Base-by-base conservation (phyloP, 2,329 filamentous ascomycete genomes). In the Aureobasidium sp. region DNA sequence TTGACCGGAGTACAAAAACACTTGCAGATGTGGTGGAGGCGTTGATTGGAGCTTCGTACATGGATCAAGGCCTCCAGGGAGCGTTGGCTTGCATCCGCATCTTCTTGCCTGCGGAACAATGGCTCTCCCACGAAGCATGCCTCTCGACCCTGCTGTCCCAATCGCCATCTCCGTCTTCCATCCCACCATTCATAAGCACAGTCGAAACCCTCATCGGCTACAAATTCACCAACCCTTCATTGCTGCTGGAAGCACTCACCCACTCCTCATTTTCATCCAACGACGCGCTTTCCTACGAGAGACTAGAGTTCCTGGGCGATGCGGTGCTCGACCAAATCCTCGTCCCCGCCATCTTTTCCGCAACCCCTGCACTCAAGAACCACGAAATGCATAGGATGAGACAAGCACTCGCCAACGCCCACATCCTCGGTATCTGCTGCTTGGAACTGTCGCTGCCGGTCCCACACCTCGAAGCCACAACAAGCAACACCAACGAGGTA, bases 1-100 rank as follows among this genome's bases (percentile, higher is more conserved):
- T 67, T 47, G 67, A 70, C 15, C 69, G 91, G 33, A 87, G 89
- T 0, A 87, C 84, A 1, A 97, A 97, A 70, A 83, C 83, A 0
- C 80, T 96, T 8, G 93, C 93, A 3, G 93, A 97, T 67, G 86
- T 96, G 0, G 81, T 96, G 0, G 93, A 97, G 70, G 83, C 92
- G 0, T 77, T 96, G 0, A 86, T 96, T 21, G 93, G 90, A 0
- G 88, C 85, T 0, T 82, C 88, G 0, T 91, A 82, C 66, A 63
- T 88, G 1, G 82, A 89, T 57, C 88, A 89, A 1, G 88, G 88
- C 0, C 74, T 88, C 15, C 50, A 75, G 0, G 86, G 83, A 64
- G 87, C 86, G 0, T 72, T 86, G 17, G 66, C 74, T 1, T 91
- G 87, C 70, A 79, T 94, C 13, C 77, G 79, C 3, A 69, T 85